These are phyloP conservation scores for Sphagnum magellanicum DNA, from an alignment of 228 moss, liverwort and hornwort genomes.

Conservation along the genomic window DNA sequence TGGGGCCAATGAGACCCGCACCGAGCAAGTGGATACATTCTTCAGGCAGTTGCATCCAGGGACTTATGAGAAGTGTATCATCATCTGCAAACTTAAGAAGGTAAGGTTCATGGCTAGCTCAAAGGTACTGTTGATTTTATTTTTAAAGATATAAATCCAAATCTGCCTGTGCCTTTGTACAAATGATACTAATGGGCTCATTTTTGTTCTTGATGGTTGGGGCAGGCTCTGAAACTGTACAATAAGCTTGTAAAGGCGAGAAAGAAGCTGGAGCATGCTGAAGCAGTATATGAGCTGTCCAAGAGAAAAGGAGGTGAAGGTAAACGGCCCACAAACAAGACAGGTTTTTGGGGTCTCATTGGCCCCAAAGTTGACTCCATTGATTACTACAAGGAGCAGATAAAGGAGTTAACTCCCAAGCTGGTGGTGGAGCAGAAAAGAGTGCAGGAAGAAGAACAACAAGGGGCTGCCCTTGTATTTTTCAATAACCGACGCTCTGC, in stretches of 20 bases:
- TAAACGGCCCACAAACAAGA: slow-evolving; percentile 44
- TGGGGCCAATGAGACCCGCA: slow-evolving; percentile 20
- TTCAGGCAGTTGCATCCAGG: slow-evolving; percentile 27
- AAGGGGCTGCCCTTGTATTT: slow-evolving; percentile 41
- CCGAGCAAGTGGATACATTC: slow-evolving; percentile 28
- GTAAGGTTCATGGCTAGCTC: slow-evolving; percentile 6
- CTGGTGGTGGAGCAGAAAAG: slow-evolving; percentile 25
- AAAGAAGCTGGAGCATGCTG: slow-evolving; percentile 39
- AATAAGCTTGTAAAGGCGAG: slow-evolving; percentile 20
- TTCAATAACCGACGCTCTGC: slow-evolving; percentile 48
- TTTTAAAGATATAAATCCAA: not conserved
- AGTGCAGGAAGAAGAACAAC: slow-evolving; percentile 13
- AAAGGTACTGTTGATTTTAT: not conserved
- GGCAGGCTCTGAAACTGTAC: slow-evolving; percentile 37
- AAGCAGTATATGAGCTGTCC: slow-evolving; percentile 31
- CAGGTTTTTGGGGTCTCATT: slow-evolving; percentile 33
- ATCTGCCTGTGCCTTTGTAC: not conserved
- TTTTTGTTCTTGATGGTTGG: not conserved
- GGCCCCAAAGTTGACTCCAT: slow-evolving; percentile 54
- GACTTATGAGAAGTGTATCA: slow-evolving; percentile 16
- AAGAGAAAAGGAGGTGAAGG: slow-evolving; percentile 21
- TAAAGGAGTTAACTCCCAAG: slow-evolving; percentile 20
- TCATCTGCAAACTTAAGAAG: slow-evolving; percentile 7
- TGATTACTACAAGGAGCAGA: slow-evolving; percentile 34
- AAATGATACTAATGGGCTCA: too few species aligned